Percentiles rank a stretch among this genome's conserved stretches.
These are phyloP conservation scores for Sarocladium brachiariae DNA, from an alignment of 2,329 filamentous ascomycete species.

Conservation along the genomic window DNA sequence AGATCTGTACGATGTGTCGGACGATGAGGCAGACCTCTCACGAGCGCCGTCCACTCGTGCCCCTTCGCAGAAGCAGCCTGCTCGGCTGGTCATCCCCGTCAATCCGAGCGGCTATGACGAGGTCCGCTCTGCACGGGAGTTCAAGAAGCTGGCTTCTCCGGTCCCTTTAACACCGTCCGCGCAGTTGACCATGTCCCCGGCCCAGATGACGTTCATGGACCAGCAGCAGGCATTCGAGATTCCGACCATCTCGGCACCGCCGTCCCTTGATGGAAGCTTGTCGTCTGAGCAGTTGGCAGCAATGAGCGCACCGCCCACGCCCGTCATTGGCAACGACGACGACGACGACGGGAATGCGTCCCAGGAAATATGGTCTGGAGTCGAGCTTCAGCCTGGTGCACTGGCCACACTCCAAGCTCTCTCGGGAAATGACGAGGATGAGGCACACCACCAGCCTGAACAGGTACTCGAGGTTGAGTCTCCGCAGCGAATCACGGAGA, in stretches of 20 bases:
- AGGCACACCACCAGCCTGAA: slow-evolving; percentile 50
- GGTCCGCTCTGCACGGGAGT: slow-evolving; percentile 37
- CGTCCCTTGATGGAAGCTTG: slow-evolving; percentile 83
- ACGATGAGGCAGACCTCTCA: slow-evolving; percentile 55
- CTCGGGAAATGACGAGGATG: slow-evolving; percentile 57
- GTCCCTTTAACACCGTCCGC: slow-evolving; percentile 57
- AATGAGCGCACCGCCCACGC: slow-evolving; percentile 79
- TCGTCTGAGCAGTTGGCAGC: slow-evolving; percentile 81
- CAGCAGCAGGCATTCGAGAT: slow-evolving; percentile 56
- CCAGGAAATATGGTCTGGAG: slow-evolving; percentile 62
- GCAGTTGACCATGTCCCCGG: slow-evolving; percentile 69
- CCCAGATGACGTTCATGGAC: slow-evolving; percentile 64
- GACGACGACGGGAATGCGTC: slow-evolving; percentile 42
- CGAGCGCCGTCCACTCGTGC: slow-evolving; percentile 9
- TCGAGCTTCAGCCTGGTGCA: slow-evolving; percentile 72
- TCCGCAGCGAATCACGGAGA: slow-evolving; percentile 28
- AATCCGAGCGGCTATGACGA: slow-evolving; percentile 25
- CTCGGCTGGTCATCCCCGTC: slow-evolving; percentile 45
- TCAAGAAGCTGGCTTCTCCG: slow-evolving; percentile 43
- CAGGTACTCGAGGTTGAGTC: slow-evolving; percentile 36
- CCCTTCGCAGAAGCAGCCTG: slow-evolving; percentile 27
- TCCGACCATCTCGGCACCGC: slow-evolving; percentile 71
- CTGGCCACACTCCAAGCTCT: slow-evolving; percentile 74
- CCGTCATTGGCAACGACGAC: slow-evolving; percentile 56
- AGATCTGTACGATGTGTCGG: slow-evolving; percentile 80